phyloP scores from a whole-genome alignment of 2,329 filamentous ascomycete species.

The Lanzia echinophila region DNA sequence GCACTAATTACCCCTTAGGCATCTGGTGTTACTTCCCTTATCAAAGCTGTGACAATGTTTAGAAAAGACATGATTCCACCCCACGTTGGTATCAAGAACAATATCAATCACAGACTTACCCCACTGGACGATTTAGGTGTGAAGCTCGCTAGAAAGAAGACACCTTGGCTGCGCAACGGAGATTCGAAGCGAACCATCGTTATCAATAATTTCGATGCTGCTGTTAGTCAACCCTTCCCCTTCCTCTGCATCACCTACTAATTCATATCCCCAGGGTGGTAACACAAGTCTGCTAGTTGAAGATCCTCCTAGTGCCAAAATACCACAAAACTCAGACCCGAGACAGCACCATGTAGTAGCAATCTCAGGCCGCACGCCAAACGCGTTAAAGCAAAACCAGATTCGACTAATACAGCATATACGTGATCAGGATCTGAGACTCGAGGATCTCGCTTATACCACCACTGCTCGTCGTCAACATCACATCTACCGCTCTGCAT shows the following conservation, averaged over 20 bases:
- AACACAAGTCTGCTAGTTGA: slow-evolving; percentile 16
- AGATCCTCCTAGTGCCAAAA: slow-evolving; percentile 22
- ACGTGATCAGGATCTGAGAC: slow-evolving; percentile 15
- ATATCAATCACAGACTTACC: slow-evolving; percentile 16
- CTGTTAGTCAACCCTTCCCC: too few relatives aligned
- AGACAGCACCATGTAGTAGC: slow-evolving; percentile 38
- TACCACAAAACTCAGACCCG: slow-evolving; percentile 32
- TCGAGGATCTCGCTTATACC: slow-evolving; percentile 10
- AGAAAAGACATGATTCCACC: slow-evolving; percentile 14
- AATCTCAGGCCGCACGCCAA: slow-evolving; percentile 40
- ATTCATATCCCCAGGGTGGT: slow-evolving; percentile 7
- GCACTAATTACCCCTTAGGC: not conserved
- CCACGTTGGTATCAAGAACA: slow-evolving; percentile 15
- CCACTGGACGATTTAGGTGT: slow-evolving; percentile 31
- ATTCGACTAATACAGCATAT: slow-evolving; percentile 18
- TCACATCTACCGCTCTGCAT: not conserved
- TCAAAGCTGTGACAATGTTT: slow-evolving; percentile 22
- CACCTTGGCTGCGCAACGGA: slow-evolving; percentile 28
- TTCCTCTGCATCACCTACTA: too few relatives aligned
- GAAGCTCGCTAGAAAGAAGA: slow-evolving; percentile 15
- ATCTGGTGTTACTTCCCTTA: slow-evolving; percentile 22
- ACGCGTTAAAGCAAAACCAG: slow-evolving; percentile 20
- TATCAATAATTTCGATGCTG: slow-evolving; percentile 42
- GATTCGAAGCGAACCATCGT: slow-evolving; percentile 14
- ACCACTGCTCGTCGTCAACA: not conserved